Evolutionary conservation across 169 alveolate species (phyloP).

Genomic region (Cryptosporidium parvum): DNA sequence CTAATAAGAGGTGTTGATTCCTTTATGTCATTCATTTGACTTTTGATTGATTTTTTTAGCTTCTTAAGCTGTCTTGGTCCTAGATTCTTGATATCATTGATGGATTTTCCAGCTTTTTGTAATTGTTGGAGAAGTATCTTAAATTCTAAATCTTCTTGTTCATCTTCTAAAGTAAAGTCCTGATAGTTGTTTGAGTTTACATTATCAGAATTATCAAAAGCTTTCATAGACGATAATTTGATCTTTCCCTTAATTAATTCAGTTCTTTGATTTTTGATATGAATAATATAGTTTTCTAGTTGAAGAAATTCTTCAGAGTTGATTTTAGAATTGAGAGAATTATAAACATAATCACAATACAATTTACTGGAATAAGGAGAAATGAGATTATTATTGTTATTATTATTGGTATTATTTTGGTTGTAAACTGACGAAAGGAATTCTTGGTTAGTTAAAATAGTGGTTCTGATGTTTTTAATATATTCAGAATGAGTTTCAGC

Average conservation of each 20-base stretch:
- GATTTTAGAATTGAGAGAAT: background rate
- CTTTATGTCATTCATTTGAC: background rate
- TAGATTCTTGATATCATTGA: constrained; percentile 43
- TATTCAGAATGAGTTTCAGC: constrained; percentile 31
- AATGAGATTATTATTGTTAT: background rate
- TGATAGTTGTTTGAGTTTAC: background rate
- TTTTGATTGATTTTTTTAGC: constrained; percentile 39
- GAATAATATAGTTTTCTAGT: background rate
- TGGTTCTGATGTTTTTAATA: constrained; percentile 8
- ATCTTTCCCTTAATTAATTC: constrained; percentile 26
- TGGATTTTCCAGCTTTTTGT: constrained; percentile 41
- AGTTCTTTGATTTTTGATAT: constrained; percentile 3
- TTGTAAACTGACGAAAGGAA: background rate
- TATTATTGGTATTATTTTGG: background rate
- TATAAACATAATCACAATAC: background rate
- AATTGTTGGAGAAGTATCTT: constrained; percentile 17
- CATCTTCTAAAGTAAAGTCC: background rate
- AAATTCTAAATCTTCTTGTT: constrained; percentile 40
- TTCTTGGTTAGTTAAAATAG: background rate
- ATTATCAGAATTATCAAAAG: background rate
- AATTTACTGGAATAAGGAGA: background rate
- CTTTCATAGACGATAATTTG: constrained; percentile 25
- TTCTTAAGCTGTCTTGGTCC: constrained; percentile 75
- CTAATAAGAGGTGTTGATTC: background rate
- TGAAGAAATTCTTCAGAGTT: background rate